Percentiles rank a stretch among this genome's conserved stretches.
Conservation (phyloP, 2,329 filamentous ascomycete species). For the Aspergillus sp. region DNA sequence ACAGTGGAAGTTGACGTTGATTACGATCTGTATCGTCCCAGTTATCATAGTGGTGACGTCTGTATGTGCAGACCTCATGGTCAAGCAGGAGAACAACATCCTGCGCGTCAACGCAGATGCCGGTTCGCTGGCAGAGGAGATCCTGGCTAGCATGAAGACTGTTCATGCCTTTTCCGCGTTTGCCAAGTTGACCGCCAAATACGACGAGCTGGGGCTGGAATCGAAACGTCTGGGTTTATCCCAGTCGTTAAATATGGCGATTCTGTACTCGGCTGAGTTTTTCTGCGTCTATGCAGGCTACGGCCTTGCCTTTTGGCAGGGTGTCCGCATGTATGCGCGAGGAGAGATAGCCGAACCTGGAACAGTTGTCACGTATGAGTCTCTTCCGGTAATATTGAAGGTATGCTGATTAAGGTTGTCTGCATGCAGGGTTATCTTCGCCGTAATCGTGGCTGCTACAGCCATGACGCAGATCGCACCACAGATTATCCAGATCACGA, state of each 20-base stretch:
- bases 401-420: background rate
- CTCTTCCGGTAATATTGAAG: background rate
- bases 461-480: conserved; percentile 35
- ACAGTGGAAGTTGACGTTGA: conserved; percentile 47
- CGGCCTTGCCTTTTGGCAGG: conserved; percentile 53
- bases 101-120: conserved; percentile 45
- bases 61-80: conserved; percentile 21
- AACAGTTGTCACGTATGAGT: conserved; percentile 23
- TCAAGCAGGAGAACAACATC: conserved; percentile 26
- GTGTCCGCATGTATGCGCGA: conserved; percentile 26
- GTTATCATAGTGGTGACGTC: conserved; percentile 35
- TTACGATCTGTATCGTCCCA: conserved; percentile 48
- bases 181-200: background rate
- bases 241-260: conserved; percentile 1
- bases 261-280: conserved; percentile 4
- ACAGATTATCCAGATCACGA: conserved; percentile 39
- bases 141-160: conserved; percentile 48
- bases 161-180: conserved; percentile 49
- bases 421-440: conserved; percentile 24
- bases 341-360: conserved; percentile 27
- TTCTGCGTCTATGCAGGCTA: conserved; percentile 54
- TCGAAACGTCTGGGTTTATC: background rate
- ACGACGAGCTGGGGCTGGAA: background rate
- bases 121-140: conserved; percentile 49
- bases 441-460: conserved; percentile 33